These are phyloP conservation scores for Curvularia lunata DNA, from an alignment of 2,329 filamentous ascomycete species.

Conservation along the genomic window DNA sequence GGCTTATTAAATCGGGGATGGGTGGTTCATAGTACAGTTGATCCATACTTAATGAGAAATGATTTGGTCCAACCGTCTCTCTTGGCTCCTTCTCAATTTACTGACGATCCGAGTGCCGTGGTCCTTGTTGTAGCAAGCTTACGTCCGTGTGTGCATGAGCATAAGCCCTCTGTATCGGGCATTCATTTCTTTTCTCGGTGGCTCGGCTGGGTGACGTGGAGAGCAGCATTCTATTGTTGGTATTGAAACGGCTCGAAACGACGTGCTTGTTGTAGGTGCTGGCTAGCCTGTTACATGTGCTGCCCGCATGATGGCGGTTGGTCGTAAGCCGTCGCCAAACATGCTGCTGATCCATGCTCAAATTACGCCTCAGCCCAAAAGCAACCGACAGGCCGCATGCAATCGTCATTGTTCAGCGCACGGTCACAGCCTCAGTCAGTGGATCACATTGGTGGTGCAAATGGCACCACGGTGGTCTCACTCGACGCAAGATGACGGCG, in stretches of 20 bases:
- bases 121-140: background rate
- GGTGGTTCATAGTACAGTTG: constrained; percentile 10
- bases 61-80: constrained; percentile 10
- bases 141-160: background rate
- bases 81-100: constrained; percentile 1
- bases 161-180: background rate
- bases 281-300: constrained; percentile 5
- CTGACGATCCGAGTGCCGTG: constrained; percentile 8
- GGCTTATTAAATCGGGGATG: constrained; percentile 12
- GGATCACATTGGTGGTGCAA: background rate
- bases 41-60: constrained; percentile 18
- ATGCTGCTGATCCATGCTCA: background rate
- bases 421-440: background rate
- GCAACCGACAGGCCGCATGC: background rate
- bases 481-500: constrained; percentile 24
- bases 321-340: background rate
- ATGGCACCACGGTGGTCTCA: constrained; percentile 20
- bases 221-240: background rate
- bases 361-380: background rate
- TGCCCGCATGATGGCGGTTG: background rate
- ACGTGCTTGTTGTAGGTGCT: background rate
- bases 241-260: background rate
- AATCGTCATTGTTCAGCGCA: constrained; percentile 1
- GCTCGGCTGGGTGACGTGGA: no score
- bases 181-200: background rate